phyloP scores from a whole-genome alignment of 345 rosid genomes.

The Durio zibethinus region DNA sequence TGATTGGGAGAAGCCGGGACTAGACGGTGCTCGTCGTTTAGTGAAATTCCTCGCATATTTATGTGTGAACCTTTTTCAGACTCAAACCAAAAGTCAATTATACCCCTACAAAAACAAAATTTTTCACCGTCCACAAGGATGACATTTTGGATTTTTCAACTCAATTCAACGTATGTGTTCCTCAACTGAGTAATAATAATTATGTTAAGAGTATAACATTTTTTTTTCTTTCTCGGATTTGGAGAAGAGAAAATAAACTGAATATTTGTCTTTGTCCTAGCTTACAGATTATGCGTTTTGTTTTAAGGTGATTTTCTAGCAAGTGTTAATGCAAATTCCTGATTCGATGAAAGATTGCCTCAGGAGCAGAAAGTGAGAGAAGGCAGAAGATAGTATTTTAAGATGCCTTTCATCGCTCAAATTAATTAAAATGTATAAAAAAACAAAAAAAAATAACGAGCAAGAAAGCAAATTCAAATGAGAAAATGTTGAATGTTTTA shows the following conservation, averaged over 20 bases:
- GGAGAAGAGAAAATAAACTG: background rate
- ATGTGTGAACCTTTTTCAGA: background rate
- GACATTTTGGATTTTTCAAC: slow-evolving; percentile 2
- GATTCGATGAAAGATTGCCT: too few relatives aligned
- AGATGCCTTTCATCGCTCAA: too few relatives aligned
- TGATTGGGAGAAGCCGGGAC: slow-evolving; percentile 45
- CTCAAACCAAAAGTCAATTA: background rate
- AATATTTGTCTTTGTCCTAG: background rate
- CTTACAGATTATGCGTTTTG: slow-evolving; percentile 3
- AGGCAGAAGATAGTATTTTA: too few relatives aligned
- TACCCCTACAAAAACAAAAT: background rate
- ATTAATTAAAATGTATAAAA: too few relatives aligned
- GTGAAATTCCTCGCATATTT: slow-evolving; percentile 4
- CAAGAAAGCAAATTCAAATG: too few relatives aligned
- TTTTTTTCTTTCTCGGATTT: background rate
- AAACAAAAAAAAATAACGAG: too few relatives aligned
- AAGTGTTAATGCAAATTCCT: too few relatives aligned
- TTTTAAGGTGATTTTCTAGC: background rate
- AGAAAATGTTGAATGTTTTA: too few relatives aligned
- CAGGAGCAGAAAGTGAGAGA: too few relatives aligned
- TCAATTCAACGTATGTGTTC: background rate
- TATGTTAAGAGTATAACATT: background rate
- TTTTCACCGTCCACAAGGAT: background rate
- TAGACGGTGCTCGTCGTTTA: slow-evolving; percentile 60
- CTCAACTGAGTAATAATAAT: background rate